Evolutionary conservation across 2,329 filamentous ascomycete genomes (phyloP), one percentile per base, ranked within the genome.

Genomic region (Dothiorella sarmentorum): DNA sequence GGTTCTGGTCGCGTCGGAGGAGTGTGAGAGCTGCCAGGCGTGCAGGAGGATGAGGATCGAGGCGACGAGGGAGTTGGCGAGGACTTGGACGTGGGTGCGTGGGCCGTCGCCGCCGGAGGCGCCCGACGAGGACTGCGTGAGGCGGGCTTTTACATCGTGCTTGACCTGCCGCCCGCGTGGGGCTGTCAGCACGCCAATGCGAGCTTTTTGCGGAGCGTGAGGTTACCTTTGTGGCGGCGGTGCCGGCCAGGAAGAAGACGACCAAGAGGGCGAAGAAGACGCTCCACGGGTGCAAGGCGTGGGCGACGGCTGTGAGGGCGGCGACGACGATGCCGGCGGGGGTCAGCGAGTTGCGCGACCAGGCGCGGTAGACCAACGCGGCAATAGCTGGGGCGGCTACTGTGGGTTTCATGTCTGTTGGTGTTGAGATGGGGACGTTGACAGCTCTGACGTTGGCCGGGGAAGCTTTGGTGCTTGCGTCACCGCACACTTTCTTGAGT

Each of bases 261-360:
- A 83, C 82, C 2, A 97, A 80, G 10, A 97, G 80, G 26, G 83
- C 83, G 75, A 97, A 95, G n/a, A 91, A 92, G n/a, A 92, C 78
- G 61, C 89, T 90, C 87, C 91, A 97, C 3, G 93, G 93, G 73
- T 97, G 92, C n/a, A 92, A 76, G 15, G 91, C 91, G 72, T 99
- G 94, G 10, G 88, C 84, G 44, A 82, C 72, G 3, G 91, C 92
- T 3, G 92, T 96, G 42, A 88, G 67, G 4, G 80, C 78, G 3
- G 93, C 93, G 11, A 84, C 82, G 35, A 87, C 65, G 65, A 96
- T 84, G 61, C 92, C 93, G 6, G 80, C 76, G 0, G 87, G 84
- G 0, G 93, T 97, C 37, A 99, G 82, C 22, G 88, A 92, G 58
- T 74, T 75, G 20, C 69, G 65, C 3, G 71, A 74, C 63, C 68